Conservation (phyloP, 257 asterid genomes). For the Craterostigma plantagineum region DNA sequence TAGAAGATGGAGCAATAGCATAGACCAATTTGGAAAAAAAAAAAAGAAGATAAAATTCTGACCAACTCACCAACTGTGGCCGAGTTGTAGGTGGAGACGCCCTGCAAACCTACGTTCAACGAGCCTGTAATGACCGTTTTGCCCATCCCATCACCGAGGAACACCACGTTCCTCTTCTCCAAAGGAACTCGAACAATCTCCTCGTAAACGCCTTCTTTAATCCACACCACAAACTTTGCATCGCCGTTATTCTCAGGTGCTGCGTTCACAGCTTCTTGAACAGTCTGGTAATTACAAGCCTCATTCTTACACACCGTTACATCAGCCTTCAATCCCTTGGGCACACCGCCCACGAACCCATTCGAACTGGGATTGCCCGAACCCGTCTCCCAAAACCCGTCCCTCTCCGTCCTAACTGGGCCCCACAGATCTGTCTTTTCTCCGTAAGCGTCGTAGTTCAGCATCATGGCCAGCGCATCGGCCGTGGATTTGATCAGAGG, state of each 20-base stretch:
- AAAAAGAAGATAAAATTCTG: constrained; percentile 4
- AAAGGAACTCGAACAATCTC: neutral
- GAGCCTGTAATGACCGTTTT: constrained; percentile 33
- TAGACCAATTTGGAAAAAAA: too few species aligned
- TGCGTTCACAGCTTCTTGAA: constrained; percentile 31
- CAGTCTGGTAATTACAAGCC: constrained; percentile 12
- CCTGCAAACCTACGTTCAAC: constrained; percentile 19
- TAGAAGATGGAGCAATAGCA: neutral
- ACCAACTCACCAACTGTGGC: constrained; percentile 1
- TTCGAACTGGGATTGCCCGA: constrained; percentile 1
- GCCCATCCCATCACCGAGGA: constrained; percentile 39
- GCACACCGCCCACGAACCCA: constrained; percentile 14
- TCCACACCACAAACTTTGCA: neutral
- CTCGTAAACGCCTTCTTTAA: neutral
- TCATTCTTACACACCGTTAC: constrained; percentile 23
- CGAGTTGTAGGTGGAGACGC: constrained; percentile 18
- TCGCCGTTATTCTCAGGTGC: constrained; percentile 14
- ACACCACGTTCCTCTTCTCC: constrained; percentile 5
- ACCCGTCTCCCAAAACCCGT: constrained; percentile 24
- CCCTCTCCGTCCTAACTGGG: constrained; percentile 21
- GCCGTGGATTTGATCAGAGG: neutral
- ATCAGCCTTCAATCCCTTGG: constrained; percentile 13
- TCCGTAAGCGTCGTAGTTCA: constrained; percentile 9
- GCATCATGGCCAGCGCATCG: neutral
- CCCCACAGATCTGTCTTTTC: constrained; percentile 14